Conservation (phyloP, 208 protist genomes). For the Leishmania tarentolae region DNA sequence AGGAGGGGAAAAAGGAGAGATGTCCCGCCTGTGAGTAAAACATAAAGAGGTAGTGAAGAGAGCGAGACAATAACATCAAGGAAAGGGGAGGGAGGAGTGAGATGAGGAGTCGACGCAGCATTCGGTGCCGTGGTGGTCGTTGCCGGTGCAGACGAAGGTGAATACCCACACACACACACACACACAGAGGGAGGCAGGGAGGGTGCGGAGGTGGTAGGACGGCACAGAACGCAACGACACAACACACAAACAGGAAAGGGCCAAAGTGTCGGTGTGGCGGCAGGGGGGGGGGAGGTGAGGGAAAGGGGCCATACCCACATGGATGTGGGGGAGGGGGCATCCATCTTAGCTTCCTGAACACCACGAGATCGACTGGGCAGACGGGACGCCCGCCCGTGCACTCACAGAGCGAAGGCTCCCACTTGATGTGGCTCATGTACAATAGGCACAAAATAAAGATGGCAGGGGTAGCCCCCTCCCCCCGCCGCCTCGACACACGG, state of each 20-base stretch:
- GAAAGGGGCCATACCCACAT: neutral
- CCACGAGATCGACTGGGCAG: neutral
- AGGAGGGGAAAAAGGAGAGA: neutral
- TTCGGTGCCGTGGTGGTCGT: too few species aligned
- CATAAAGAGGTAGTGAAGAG: neutral
- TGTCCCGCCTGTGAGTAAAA: neutral
- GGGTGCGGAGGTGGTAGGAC: neutral
- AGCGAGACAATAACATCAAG: neutral
- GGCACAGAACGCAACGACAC: neutral
- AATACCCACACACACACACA: neutral
- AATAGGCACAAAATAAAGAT: too few species aligned
- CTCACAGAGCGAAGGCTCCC: neutral
- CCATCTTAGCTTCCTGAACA: neutral
- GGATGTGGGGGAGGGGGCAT: neutral
- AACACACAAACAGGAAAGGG: neutral
- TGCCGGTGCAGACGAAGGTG: too few species aligned
- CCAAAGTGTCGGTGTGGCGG: neutral
- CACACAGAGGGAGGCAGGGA: conserved; percentile 2
- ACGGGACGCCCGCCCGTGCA: neutral
- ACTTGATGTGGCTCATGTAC: too few species aligned
- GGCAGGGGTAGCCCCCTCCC: too few species aligned
- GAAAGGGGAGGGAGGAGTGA: neutral
- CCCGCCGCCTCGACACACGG: too few species aligned
- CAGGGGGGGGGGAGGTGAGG: neutral
- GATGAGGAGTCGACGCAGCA: too few species aligned